Conservation (phyloP, 768 basidiomycete genomes). For the Phanerodontia chrysosporium region DNA sequence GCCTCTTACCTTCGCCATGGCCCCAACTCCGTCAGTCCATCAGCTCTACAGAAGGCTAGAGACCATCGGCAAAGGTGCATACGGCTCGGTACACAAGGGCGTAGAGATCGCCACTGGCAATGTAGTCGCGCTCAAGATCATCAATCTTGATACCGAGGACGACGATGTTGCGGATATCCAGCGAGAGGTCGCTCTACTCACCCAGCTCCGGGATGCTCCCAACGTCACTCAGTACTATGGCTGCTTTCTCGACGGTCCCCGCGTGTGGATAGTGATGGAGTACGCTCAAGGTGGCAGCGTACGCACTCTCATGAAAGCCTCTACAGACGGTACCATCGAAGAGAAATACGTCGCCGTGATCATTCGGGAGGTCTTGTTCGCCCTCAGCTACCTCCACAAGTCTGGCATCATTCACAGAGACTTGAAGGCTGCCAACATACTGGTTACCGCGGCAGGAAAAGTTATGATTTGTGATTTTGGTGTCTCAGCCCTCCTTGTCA, state of each 20-base stretch:
- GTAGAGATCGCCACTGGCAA: slow-evolving; percentile 80
- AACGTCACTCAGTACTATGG: slow-evolving; percentile 95
- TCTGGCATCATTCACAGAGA: slow-evolving; percentile 95
- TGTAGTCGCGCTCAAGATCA: slow-evolving; percentile 95
- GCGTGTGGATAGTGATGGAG: slow-evolving; percentile 99
- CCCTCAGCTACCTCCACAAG: slow-evolving; percentile 86
- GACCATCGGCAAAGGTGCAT: slow-evolving; percentile 93
- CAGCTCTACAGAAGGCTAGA: slow-evolving; percentile 83
- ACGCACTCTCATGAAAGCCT: slow-evolving; percentile 87
- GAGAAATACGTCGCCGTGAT: slow-evolving; percentile 89
- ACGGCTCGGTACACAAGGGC: slow-evolving; percentile 93
- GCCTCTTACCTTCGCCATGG: not conserved
- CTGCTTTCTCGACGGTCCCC: slow-evolving; percentile 91
- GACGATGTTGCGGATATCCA: slow-evolving; percentile 97
- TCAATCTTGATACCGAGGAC: slow-evolving; percentile 94
- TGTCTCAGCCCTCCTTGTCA: slow-evolving; percentile 88
- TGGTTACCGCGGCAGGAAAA: slow-evolving; percentile 83
- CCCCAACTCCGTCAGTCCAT: slow-evolving; percentile 58
- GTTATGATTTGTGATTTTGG: slow-evolving; percentile 98
- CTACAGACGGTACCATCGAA: slow-evolving; percentile 69
- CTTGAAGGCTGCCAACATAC: slow-evolving; percentile 96
- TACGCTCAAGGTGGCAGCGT: slow-evolving; percentile 94
- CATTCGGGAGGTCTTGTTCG: slow-evolving; percentile 83
- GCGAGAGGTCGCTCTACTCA: slow-evolving; percentile 88
- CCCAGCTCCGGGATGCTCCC: slow-evolving; percentile 83